Conservation (phyloP, 805 yeast genomes). For the Kazachstania martiniae region DNA sequence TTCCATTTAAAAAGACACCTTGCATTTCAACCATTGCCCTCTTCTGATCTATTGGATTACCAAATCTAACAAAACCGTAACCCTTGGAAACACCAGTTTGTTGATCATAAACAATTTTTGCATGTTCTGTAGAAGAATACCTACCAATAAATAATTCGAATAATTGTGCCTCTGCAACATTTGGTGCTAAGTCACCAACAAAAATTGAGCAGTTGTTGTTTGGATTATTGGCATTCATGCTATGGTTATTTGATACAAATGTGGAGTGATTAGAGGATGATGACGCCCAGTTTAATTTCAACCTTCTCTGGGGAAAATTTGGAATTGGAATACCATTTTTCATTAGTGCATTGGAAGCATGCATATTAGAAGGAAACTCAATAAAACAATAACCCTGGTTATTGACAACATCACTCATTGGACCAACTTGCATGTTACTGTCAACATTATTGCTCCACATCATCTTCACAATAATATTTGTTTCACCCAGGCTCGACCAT, state of each 20-base stretch:
- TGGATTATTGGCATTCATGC: slow-evolving; percentile 4
- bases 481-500: slow-evolving; percentile 65
- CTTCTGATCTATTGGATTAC: slow-evolving; percentile 53
- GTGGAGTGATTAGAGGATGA: neutral
- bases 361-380: slow-evolving; percentile 50
- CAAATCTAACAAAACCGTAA: slow-evolving; percentile 81
- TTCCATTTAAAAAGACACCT: slow-evolving; percentile 57
- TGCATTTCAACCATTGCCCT: slow-evolving; percentile 74
- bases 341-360: slow-evolving; percentile 55
- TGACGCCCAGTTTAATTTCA: slow-evolving; percentile 80
- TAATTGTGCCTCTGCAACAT: slow-evolving; percentile 55
- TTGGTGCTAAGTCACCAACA: slow-evolving; percentile 76
- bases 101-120: slow-evolving; percentile 69
- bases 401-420: slow-evolving; percentile 6
- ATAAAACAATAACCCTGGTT: slow-evolving; percentile 77
- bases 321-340: slow-evolving; percentile 66
- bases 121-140: slow-evolving; percentile 65
- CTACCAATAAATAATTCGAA: slow-evolving; percentile 55
- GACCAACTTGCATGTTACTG: neutral
- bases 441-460: slow-evolving; percentile 47
- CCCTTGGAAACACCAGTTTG: slow-evolving; percentile 65
- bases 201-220: slow-evolving; percentile 54
- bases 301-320: slow-evolving; percentile 36
- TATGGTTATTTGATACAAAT: slow-evolving; percentile 1
- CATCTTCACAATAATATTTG: slow-evolving; percentile 47